These are phyloP conservation scores for Claviceps sorghi DNA, from an alignment of 2,329 filamentous ascomycete genomes.

Conservation along the genomic window DNA sequence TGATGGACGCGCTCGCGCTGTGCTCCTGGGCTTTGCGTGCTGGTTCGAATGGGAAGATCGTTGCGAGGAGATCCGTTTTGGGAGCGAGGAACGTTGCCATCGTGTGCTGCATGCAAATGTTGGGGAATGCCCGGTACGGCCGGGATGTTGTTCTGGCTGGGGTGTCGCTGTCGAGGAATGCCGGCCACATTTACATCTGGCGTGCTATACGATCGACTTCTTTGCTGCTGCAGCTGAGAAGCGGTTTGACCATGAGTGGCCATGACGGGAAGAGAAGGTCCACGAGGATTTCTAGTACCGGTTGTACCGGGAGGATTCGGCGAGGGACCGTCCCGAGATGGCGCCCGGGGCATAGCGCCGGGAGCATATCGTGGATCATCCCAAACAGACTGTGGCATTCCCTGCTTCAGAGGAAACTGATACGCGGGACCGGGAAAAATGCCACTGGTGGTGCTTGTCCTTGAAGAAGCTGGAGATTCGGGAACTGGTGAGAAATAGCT, in stretches of 20 bases:
- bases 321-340: slow-evolving; percentile 62
- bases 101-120: slow-evolving; percentile 47
- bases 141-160: slow-evolving; percentile 43
- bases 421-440: slow-evolving; percentile 46
- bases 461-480: slow-evolving; percentile 64
- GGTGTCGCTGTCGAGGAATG: slow-evolving; percentile 41
- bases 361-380: slow-evolving; percentile 79
- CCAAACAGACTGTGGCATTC: slow-evolving; percentile 52
- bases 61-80: slow-evolving; percentile 67
- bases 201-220: slow-evolving; percentile 84
- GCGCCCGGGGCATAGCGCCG: slow-evolving; percentile 66
- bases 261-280: slow-evolving; percentile 69
- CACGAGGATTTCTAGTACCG: slow-evolving; percentile 51
- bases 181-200: slow-evolving; percentile 74
- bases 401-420: slow-evolving; percentile 60
- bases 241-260: slow-evolving; percentile 39
- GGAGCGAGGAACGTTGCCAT: slow-evolving; percentile 57
- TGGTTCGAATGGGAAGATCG: slow-evolving; percentile 51
- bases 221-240: slow-evolving; percentile 45
- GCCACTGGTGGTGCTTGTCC: slow-evolving; percentile 60
- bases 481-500: slow-evolving; percentile 87
- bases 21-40: slow-evolving; percentile 55
- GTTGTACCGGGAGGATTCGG: slow-evolving; percentile 49
- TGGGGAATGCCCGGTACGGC: slow-evolving; percentile 63
- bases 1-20: slow-evolving; percentile 46